These are phyloP conservation scores for Entomortierella lignicola DNA, from an alignment of 192 early-diverging fungal genomes.

Conservation along the genomic window DNA sequence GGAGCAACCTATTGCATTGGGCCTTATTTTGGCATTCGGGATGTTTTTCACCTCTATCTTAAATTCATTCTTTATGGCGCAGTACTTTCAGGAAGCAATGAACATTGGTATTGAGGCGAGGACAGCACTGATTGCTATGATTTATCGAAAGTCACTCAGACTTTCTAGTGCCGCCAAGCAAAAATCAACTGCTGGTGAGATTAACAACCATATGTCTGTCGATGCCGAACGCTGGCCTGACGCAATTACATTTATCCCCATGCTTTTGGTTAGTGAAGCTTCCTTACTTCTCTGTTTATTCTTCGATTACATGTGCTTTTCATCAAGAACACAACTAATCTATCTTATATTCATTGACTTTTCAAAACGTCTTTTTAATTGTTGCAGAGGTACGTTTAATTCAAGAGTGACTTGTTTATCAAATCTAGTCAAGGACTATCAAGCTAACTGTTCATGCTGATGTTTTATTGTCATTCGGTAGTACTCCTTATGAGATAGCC, in stretches of 20 bases:
- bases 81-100: conserved; percentile 28
- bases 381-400: no score
- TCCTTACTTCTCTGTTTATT: no score
- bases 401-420: no score
- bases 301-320: no score
- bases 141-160: conserved; percentile 56
- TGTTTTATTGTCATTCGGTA: background rate
- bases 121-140: conserved; percentile 50
- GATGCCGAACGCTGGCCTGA: conserved; percentile 53
- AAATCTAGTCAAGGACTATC: no score
- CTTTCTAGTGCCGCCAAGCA: conserved; percentile 50
- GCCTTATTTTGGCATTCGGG: conserved; percentile 48
- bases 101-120: conserved; percentile 49
- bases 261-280: conserved; percentile 23
- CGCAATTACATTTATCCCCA: conserved; percentile 34
- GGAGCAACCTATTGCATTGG: conserved; percentile 32
- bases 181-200: conserved; percentile 55
- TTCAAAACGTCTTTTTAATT: no score
- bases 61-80: conserved; percentile 42
- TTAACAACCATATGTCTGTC: conserved; percentile 57
- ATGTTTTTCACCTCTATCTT: conserved; percentile 50
- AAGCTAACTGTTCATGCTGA: no score
- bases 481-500: conserved; percentile 33
- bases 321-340: no score
- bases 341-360: no score